Percentiles rank a stretch among this genome's conserved stretches.
phyloP scores from a whole-genome alignment of 2,329 filamentous ascomycete species.

The Onygenales sp. region DNA sequence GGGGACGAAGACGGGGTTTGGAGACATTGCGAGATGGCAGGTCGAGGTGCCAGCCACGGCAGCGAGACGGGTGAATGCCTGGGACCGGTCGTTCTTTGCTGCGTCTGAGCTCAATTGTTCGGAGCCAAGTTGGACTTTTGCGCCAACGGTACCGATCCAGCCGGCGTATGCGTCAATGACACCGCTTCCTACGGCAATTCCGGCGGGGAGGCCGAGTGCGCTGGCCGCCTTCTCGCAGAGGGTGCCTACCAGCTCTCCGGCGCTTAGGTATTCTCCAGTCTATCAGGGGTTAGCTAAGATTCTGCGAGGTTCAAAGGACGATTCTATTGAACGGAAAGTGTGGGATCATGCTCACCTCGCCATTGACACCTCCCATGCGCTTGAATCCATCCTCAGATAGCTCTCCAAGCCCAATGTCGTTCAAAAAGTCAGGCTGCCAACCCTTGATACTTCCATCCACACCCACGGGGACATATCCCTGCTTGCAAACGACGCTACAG shows the following conservation, averaged over 20 bases:
- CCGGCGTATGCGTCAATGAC: constrained; percentile 98
- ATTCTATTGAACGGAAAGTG: background rate
- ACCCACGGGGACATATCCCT: constrained; percentile 92
- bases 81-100: constrained; percentile 74
- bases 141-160: constrained; percentile 98
- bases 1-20: constrained; percentile 82
- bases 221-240: constrained; percentile 73
- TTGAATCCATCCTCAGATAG: constrained; percentile 79
- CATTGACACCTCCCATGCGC: constrained; percentile 87
- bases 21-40: constrained; percentile 93
- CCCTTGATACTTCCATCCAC: constrained; percentile 96
- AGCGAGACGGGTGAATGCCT: constrained; percentile 86
- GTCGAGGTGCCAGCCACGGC: constrained; percentile 95
- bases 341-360: constrained; percentile 59
- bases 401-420: constrained; percentile 76
- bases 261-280: constrained; percentile 87
- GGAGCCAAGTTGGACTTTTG: constrained; percentile 69
- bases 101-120: constrained; percentile 58
- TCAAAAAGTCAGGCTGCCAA: constrained; percentile 93
- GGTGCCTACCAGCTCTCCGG: constrained; percentile 79
- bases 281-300: constrained; percentile 29
- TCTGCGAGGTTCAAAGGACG: background rate
- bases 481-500: constrained; percentile 95
- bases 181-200: constrained; percentile 87
- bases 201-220: constrained; percentile 74